phyloP scores from a whole-genome alignment of 495 filamentous ascomycete genomes.

The Hyaloscypha variabilis region DNA sequence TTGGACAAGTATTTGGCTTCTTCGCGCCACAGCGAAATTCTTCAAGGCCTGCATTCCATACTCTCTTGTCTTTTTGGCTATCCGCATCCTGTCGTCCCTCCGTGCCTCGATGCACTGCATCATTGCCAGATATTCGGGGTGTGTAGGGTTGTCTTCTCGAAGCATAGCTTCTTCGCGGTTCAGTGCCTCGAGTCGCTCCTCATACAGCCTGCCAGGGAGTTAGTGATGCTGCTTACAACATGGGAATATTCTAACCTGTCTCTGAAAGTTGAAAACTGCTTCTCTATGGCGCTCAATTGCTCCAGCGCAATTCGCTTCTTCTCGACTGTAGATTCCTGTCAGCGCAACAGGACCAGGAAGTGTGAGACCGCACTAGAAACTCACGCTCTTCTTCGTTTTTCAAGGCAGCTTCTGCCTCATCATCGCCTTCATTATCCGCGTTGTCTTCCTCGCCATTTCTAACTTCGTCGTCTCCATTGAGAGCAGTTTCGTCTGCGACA shows the following conservation, averaged over 20 bases:
- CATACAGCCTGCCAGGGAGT: constrained; percentile 65
- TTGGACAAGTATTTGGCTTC: constrained; percentile 81
- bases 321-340: constrained; percentile 58
- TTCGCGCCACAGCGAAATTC: constrained; percentile 74
- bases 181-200: constrained; percentile 79
- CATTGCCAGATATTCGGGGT: constrained; percentile 86
- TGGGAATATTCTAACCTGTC: constrained; percentile 68
- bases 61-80: constrained; percentile 69
- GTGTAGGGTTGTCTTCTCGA: constrained; percentile 71
- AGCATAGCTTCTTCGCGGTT: constrained; percentile 86
- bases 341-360: constrained; percentile 34
- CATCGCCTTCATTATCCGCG: constrained; percentile 44
- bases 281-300: constrained; percentile 75
- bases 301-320: constrained; percentile 83
- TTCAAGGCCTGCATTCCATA: constrained; percentile 73
- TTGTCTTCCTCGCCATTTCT: constrained; percentile 41
- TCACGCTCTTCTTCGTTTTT: constrained; percentile 79
- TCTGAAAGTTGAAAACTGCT: constrained; percentile 79
- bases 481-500: constrained; percentile 8
- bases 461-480: constrained; percentile 39
- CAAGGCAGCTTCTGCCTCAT: constrained; percentile 46
- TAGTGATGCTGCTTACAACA: constrained; percentile 7
- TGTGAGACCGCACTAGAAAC: constrained; percentile 32
- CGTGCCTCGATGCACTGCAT: constrained; percentile 81
- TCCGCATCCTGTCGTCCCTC: constrained; percentile 74